These are phyloP conservation scores for Xylaria flabelliformis DNA, from an alignment of 495 filamentous ascomycete species.

Conservation along the genomic window DNA sequence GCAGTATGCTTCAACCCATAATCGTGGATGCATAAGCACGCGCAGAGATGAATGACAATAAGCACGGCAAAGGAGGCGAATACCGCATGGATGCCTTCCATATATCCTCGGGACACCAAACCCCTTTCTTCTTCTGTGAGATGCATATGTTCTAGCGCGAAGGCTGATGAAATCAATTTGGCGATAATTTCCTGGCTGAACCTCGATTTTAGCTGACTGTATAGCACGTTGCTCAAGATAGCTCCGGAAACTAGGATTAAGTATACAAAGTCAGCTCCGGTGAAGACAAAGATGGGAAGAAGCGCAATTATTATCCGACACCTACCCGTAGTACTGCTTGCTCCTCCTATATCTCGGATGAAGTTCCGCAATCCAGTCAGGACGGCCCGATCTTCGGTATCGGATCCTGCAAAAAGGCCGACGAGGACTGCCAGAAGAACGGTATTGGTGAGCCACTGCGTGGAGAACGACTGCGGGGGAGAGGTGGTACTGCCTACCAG, in stretches of 20 bases:
- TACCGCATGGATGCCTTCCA: not conserved
- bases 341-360: not conserved
- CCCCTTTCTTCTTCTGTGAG: not conserved
- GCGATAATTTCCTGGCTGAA: not conserved
- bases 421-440: not conserved
- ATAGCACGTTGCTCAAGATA: not conserved
- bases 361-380: conserved; percentile 5
- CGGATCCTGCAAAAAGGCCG: not conserved
- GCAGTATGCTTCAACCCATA: not conserved
- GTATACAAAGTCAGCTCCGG: too few species aligned
- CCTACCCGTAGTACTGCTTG: not conserved
- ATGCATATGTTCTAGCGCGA: not conserved
- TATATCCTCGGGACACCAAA: not conserved
- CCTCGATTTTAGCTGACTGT: not conserved
- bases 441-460: too few species aligned
- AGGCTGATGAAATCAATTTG: not conserved
- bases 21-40: not conserved
- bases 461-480: not conserved
- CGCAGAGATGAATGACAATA: not conserved
- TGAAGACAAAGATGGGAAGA: too few species aligned
- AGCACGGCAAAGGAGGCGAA: not conserved
- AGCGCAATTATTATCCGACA: not conserved
- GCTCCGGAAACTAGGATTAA: not conserved
- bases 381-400: not conserved
- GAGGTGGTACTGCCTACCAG: not conserved